Evolutionary conservation across 306 rosid genomes (phyloP).

Genomic region (Citrullus amarus): DNA sequence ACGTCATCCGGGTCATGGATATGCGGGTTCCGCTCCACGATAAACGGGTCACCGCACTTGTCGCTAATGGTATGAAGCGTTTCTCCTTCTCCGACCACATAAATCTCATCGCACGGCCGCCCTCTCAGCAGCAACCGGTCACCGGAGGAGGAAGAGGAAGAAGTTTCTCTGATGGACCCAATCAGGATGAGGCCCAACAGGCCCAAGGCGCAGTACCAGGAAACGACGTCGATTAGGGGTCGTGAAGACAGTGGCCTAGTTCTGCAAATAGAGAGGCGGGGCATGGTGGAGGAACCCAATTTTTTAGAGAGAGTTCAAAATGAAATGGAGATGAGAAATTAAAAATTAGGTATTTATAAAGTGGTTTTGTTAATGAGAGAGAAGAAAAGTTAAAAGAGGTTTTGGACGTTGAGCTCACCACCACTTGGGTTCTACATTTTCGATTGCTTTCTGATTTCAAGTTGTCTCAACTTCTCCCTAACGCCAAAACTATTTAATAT

Average conservation of each 20-base stretch:
- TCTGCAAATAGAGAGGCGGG: background rate
- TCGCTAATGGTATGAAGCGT: slow-evolving; percentile 73
- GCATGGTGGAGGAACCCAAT: background rate
- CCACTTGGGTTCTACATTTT: background rate
- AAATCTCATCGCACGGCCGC: slow-evolving; percentile 25
- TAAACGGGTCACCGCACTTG: slow-evolving; percentile 66
- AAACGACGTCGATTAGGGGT: background rate
- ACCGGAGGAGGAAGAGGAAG: background rate
- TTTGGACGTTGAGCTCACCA: background rate
- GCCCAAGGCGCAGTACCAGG: background rate
- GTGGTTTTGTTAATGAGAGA: background rate
- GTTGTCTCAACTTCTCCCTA: background rate
- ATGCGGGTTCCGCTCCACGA: slow-evolving; percentile 78
- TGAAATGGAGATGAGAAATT: background rate
- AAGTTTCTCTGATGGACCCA: background rate
- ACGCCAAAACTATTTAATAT: background rate
- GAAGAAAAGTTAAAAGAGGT: background rate
- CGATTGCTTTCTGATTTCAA: background rate
- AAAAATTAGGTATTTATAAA: background rate
- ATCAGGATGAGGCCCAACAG: background rate
- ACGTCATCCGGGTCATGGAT: slow-evolving; percentile 86
- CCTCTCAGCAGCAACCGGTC: background rate
- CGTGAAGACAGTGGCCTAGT: background rate
- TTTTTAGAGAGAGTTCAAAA: background rate
- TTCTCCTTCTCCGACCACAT: slow-evolving; percentile 65